These are phyloP conservation scores for Lactarius vividus DNA, from an alignment of 768 basidiomycete species.

Conservation along the genomic window DNA sequence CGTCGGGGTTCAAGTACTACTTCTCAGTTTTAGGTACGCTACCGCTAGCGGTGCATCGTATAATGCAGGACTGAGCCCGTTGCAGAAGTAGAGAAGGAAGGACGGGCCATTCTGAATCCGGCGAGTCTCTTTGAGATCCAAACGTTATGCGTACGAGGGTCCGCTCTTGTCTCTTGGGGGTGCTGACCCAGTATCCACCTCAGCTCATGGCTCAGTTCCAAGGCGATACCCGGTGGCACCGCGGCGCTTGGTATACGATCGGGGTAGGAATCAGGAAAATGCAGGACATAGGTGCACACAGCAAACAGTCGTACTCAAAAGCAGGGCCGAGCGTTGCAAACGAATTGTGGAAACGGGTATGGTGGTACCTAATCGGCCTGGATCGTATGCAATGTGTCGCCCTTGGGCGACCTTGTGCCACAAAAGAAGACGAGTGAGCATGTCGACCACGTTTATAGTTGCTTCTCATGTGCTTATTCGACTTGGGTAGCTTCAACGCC, in stretches of 20 bases:
- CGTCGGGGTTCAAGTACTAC: slow-evolving; percentile 62
- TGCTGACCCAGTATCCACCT: slow-evolving; percentile 4
- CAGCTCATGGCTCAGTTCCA: slow-evolving; percentile 51
- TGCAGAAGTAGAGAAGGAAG: slow-evolving; percentile 50
- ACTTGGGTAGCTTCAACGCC: slow-evolving; percentile 41
- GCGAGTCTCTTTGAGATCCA: slow-evolving; percentile 64
- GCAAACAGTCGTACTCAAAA: slow-evolving; percentile 37
- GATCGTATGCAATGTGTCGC: slow-evolving; percentile 55
- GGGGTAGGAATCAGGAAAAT: slow-evolving; percentile 48
- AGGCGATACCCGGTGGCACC: slow-evolving; percentile 45
- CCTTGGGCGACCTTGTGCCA: slow-evolving; percentile 54
- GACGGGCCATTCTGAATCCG: slow-evolving; percentile 52
- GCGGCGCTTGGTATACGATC: slow-evolving; percentile 46
- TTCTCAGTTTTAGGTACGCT: slow-evolving; percentile 50
- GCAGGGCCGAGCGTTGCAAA: slow-evolving; percentile 38
- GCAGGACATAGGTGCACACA: slow-evolving; percentile 52
- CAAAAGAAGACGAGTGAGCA: slow-evolving; percentile 66
- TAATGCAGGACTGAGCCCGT: slow-evolving; percentile 8
- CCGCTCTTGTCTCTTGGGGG: slow-evolving; percentile 22
- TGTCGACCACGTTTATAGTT: slow-evolving; percentile 11
- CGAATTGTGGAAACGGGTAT: slow-evolving; percentile 51
- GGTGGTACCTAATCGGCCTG: slow-evolving; percentile 55
- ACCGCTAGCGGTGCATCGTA: slow-evolving; percentile 12
- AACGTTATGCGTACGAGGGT: slow-evolving; percentile 44
- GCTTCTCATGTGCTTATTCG: not conserved